phyloP scores from a whole-genome alignment of 495 filamentous ascomycete species.

The Lepraria neglecta region DNA sequence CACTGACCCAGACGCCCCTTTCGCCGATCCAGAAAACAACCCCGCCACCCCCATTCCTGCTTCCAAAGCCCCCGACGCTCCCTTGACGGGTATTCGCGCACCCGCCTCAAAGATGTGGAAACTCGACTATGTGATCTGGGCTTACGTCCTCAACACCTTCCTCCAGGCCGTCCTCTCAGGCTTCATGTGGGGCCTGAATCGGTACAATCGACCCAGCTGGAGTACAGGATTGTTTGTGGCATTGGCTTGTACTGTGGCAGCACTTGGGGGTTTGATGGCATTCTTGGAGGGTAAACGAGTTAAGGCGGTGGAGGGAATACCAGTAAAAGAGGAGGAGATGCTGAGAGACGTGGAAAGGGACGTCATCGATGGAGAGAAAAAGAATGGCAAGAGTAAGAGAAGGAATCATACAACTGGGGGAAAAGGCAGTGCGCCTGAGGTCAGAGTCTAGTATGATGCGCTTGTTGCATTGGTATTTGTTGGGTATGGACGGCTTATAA shows the following conservation, averaged over 20 bases:
- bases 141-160: conserved; percentile 68
- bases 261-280: conserved; percentile 59
- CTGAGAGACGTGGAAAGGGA: conserved; percentile 24
- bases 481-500: not conserved
- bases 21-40: conserved; percentile 34
- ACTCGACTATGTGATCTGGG: conserved; percentile 72
- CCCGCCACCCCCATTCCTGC: conserved; percentile 50
- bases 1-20: not conserved
- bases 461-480: not conserved
- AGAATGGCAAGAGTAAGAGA: conserved; percentile 10
- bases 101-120: conserved; percentile 66
- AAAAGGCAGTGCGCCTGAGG: conserved; percentile 3
- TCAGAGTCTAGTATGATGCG: not conserved
- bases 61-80: conserved; percentile 46
- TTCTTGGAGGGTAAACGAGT: conserved; percentile 49
- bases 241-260: conserved; percentile 61
- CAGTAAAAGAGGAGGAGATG: conserved; percentile 23
- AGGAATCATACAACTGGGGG: not conserved
- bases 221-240: conserved; percentile 67
- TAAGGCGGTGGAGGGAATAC: conserved; percentile 27
- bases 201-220: conserved; percentile 65
- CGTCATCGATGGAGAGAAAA: conserved; percentile 23
- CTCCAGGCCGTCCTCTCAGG: conserved; percentile 62
- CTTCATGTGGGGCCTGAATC: conserved; percentile 75
- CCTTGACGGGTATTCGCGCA: conserved; percentile 58